phyloP scores from a whole-genome alignment of 2,329 filamentous ascomycete genomes.

The Pseudogymnoascus sp. region DNA sequence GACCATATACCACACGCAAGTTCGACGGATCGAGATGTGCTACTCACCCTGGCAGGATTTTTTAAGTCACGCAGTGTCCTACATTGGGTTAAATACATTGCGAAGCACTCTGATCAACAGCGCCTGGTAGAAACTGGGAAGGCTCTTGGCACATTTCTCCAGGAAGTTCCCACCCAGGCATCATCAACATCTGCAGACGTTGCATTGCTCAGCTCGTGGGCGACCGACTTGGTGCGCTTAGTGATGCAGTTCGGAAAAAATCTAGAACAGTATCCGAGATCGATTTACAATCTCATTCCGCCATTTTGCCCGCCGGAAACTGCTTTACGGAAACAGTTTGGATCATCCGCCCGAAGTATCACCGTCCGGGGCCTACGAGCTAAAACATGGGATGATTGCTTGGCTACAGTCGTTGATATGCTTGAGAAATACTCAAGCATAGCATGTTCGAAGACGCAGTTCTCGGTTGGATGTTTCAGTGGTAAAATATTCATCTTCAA shows the following conservation, averaged over 20 bases:
- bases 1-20: not conserved
- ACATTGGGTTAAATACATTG: not conserved
- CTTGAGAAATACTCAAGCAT: not conserved
- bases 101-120: not conserved
- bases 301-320: not conserved
- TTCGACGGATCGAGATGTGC: not conserved
- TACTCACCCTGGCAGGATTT: not conserved
- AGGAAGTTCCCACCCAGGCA: not conserved
- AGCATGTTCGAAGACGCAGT: not conserved
- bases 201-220: not conserved
- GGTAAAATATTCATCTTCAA: not conserved
- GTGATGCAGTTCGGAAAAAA: not conserved
- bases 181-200: not conserved
- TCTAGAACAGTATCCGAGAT: not conserved
- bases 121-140: not conserved
- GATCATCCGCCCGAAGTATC: not conserved
- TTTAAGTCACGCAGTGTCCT: not conserved
- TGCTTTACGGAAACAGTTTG: not conserved
- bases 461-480: not conserved
- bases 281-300: not conserved
- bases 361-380: not conserved
- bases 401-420: not conserved
- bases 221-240: not conserved
- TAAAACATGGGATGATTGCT: not conserved
- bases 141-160: not conserved